Evolutionary conservation across 2,329 filamentous ascomycete genomes (phyloP).

Genomic region (Ascochyta fabae): DNA sequence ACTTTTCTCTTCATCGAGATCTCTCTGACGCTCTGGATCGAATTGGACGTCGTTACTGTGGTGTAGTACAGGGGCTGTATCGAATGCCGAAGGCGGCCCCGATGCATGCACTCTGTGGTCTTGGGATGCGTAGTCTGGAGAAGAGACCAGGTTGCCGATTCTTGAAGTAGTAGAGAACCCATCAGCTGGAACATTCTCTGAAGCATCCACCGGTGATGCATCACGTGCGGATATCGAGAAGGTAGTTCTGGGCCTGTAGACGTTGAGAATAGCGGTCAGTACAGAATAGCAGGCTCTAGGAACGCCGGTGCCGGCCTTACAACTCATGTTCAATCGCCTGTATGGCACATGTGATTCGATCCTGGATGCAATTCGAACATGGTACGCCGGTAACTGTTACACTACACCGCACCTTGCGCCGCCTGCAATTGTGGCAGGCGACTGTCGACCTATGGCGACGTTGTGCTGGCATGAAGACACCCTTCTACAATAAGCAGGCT

Average conservation of each 20-base stretch:
- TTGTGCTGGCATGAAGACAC: constrained; percentile 4
- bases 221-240: background rate
- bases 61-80: background rate
- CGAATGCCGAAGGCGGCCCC: background rate
- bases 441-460: constrained; percentile 14
- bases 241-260: background rate
- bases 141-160: background rate
- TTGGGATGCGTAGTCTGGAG: background rate
- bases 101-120: background rate
- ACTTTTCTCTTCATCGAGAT: constrained; percentile 14
- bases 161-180: background rate
- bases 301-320: constrained; percentile 3
- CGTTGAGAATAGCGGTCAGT: background rate
- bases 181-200: no score
- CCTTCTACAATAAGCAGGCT: background rate
- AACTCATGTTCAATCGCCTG: constrained; percentile 8
- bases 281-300: background rate
- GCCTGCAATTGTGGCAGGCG: constrained; percentile 16
- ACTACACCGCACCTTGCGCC: constrained; percentile 19
- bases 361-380: constrained; percentile 12
- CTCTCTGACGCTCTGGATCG: constrained; percentile 10
- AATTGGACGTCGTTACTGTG: background rate
- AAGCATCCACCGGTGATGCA: background rate
- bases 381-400: constrained; percentile 14
- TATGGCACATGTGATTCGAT: constrained; percentile 3